Evolutionary conservation across 2,329 filamentous ascomycete species (phyloP).

Genomic region (Arthrobotrys conoides): DNA sequence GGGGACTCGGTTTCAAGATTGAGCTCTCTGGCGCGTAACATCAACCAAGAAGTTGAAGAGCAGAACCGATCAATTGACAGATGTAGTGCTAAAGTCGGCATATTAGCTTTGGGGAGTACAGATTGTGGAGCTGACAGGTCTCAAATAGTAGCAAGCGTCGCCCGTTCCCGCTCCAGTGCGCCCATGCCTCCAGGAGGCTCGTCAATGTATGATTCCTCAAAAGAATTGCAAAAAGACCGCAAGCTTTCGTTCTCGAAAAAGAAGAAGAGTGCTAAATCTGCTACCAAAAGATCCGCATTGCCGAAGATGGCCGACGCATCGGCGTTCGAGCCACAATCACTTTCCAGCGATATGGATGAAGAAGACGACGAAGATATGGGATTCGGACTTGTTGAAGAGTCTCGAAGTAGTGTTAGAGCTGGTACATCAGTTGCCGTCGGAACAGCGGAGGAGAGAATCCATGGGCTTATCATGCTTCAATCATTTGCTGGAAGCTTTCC

Average conservation of each 20-base stretch:
- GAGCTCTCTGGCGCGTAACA: background rate
- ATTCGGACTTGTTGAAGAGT: background rate
- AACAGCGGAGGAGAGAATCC: slow-evolving; percentile 48
- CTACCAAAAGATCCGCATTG: background rate
- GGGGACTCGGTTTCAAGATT: background rate
- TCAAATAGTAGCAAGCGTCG: background rate
- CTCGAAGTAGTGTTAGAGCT: background rate
- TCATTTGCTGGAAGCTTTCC: slow-evolving; percentile 52
- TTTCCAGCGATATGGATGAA: background rate
- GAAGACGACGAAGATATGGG: slow-evolving; percentile 9
- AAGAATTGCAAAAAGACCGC: background rate
- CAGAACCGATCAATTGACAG: background rate
- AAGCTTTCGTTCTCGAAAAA: background rate
- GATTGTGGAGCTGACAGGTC: background rate
- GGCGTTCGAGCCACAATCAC: too few species aligned
- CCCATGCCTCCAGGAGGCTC: background rate
- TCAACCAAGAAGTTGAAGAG: background rate
- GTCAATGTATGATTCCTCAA: background rate
- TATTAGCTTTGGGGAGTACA: background rate
- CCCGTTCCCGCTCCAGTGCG: background rate
- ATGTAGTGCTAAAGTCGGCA: background rate
- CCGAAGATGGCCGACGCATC: background rate
- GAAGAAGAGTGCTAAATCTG: slow-evolving; percentile 10
- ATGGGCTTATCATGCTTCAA: slow-evolving; percentile 55
- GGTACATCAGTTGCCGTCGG: background rate